Conservation (phyloP, 495 filamentous ascomycete genomes). For the Neurospora sp. region DNA sequence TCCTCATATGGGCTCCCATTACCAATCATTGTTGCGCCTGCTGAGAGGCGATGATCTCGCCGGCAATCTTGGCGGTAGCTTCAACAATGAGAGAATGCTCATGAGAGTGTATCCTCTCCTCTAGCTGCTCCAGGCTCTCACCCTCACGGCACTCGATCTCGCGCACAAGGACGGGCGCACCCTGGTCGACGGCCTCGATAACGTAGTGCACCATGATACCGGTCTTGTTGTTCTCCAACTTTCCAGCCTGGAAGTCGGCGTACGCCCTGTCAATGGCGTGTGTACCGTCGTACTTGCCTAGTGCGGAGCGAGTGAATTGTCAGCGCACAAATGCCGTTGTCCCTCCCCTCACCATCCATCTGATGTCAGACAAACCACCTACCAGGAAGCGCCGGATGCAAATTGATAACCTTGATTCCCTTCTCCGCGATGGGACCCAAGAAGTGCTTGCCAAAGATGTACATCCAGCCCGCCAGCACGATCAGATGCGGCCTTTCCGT, state of each 20-base stretch:
- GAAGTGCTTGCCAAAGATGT: conserved; percentile 37
- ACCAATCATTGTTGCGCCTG: not conserved
- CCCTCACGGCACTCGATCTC: conserved; percentile 62
- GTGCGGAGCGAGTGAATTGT: not conserved
- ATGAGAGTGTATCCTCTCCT: conserved; percentile 57
- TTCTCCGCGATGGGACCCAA: conserved; percentile 53
- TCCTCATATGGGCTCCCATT: not conserved
- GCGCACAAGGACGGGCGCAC: conserved; percentile 58
- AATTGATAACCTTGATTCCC: conserved; percentile 66
- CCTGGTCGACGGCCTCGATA: conserved; percentile 74
- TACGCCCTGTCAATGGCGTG: conserved; percentile 72
- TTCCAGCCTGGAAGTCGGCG: conserved; percentile 60
- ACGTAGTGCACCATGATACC: conserved; percentile 94
- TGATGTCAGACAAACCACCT: not conserved
- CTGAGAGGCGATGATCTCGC: conserved; percentile 19
- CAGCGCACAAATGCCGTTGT: not conserved
- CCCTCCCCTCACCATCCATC: not conserved
- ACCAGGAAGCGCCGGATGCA: conserved; percentile 69
- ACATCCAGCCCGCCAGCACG: conserved; percentile 62
- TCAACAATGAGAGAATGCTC: conserved; percentile 65
- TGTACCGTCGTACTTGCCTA: conserved; percentile 65
- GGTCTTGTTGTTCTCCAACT: conserved; percentile 57
- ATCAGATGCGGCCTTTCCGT: conserved; percentile 52
- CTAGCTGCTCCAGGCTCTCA: conserved; percentile 55
- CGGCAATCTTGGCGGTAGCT: conserved; percentile 48